Evolutionary conservation across 208 protist genomes (phyloP).

Genomic region (Lotmaria passim): DNA sequence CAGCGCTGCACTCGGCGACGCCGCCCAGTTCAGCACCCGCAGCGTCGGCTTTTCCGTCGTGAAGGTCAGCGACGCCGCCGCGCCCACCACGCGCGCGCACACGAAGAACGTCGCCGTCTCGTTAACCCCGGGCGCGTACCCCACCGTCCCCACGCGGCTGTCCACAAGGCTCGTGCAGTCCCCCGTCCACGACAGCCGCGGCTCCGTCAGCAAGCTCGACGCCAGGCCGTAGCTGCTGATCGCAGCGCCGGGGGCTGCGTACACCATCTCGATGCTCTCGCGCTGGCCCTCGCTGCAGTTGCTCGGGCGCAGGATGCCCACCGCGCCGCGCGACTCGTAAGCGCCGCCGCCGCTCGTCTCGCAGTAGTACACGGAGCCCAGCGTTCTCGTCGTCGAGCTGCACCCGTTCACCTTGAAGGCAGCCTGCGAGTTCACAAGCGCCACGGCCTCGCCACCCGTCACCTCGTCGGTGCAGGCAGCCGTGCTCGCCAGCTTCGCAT

Average conservation of each 20-base stretch:
- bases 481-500: slow-evolving; percentile 41
- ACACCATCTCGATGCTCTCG: slow-evolving; percentile 44
- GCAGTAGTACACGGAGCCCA: slow-evolving; percentile 60
- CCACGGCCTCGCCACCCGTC: slow-evolving; percentile 23
- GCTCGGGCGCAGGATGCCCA: slow-evolving; percentile 49
- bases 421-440: slow-evolving; percentile 31
- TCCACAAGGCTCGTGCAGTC: slow-evolving; percentile 38
- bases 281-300: slow-evolving; percentile 36
- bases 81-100: slow-evolving; percentile 41
- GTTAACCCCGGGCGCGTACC: slow-evolving; percentile 49
- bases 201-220: slow-evolving; percentile 32
- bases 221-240: slow-evolving; percentile 60
- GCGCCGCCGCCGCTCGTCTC: slow-evolving; percentile 44
- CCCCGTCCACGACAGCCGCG: slow-evolving; percentile 37
- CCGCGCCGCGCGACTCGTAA: slow-evolving; percentile 44
- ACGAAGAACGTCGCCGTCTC: slow-evolving; percentile 58
- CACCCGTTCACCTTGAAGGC: slow-evolving; percentile 48
- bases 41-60: slow-evolving; percentile 59
- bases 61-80: slow-evolving; percentile 44
- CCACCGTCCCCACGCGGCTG: slow-evolving; percentile 27
- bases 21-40: slow-evolving; percentile 47
- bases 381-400: slow-evolving; percentile 24
- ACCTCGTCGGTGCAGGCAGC: slow-evolving; percentile 41
- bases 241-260: slow-evolving; percentile 33
- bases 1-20: slow-evolving; percentile 42